A percentile compares a stretch with the other conserved stretches of the same genome.
Conservation (phyloP, 2,329 filamentous ascomycete genomes). For the Fusarium odoratissimum region DNA sequence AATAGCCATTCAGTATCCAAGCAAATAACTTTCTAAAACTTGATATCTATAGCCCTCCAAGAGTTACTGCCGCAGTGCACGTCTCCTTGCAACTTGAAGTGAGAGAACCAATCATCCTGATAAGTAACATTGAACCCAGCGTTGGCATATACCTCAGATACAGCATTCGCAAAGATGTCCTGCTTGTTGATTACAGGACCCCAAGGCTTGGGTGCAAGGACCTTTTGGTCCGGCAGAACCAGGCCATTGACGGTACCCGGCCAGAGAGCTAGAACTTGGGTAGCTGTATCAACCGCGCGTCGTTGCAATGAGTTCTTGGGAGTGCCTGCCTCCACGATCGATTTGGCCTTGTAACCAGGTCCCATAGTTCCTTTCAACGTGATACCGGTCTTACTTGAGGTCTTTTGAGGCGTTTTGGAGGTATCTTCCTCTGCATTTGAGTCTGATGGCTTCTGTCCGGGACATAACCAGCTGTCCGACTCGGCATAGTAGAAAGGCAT, state of each 20-base stretch:
- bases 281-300: not conserved
- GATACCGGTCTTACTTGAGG: not conserved
- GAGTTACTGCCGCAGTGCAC: slow-evolving; percentile 42
- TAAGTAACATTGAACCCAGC: slow-evolving; percentile 39
- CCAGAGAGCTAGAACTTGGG: slow-evolving; percentile 9
- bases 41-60: slow-evolving; percentile 2
- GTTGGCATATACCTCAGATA: slow-evolving; percentile 35
- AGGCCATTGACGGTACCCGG: slow-evolving; percentile 40
- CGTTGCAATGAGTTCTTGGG: not conserved
- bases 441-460: not conserved
- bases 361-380: not conserved
- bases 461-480: not conserved
- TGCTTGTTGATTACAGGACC: slow-evolving; percentile 41
- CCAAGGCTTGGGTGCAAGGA: slow-evolving; percentile 43
- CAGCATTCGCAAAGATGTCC: slow-evolving; percentile 43
- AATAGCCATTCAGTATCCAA: not conserved
- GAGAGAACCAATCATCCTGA: slow-evolving; percentile 46
- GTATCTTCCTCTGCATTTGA: not conserved
- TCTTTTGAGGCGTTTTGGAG: not conserved
- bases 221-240: slow-evolving; percentile 23
- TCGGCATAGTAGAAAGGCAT: slow-evolving; percentile 23
- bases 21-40: not conserved
- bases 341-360: slow-evolving; percentile 7
- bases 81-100: slow-evolving; percentile 41
- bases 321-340: slow-evolving; percentile 26